Evolutionary conservation across 805 yeast species (phyloP), one percentile per base, ranked within the genome.

Genomic region (Tetrapisispora pingtungensis): DNA sequence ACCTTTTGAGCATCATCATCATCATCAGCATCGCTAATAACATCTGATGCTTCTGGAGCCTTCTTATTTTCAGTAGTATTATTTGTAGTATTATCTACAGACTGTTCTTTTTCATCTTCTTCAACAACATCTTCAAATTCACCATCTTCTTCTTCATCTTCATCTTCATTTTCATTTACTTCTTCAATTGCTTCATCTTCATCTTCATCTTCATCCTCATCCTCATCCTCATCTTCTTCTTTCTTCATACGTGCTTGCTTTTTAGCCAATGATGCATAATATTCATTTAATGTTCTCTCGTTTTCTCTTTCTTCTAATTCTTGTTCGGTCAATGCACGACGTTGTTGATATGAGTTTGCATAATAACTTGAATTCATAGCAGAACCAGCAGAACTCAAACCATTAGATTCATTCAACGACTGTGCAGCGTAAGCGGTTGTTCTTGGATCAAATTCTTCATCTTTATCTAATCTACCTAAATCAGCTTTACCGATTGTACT

Each of bases 401-500:
- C 50, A 38, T 52, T 43, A 36, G 54, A 39, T 38, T 55, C 54
- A 18, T 46, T 56, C 26, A 48, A 30, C 4, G 58, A 46, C 42
- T 45, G 44, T 5, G 49, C 45, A 22, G 57, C 59, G 34, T 52
- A 52, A 28, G 53, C 56, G 2, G 55, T 54, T 5, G 52, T 51
- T 37, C 50, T 54, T 17, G 61, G 62, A 50, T 57, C 61, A 22
- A 58, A 57, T 36, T 66, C 69, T 44, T 74, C 82, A 31, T 70
- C 78, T 37, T 66, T 70, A 49, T 74, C 81, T 46, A 78, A 55
- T 49, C 69, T 73, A 46, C 81, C 84, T 46, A 77, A 62, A 3
- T 73, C 71, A 13, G 73, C 64, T 52, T 80, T 72, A 38, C 95
- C 96, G 52, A 90, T 90, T 0, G 99, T 89, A 58, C 90, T 79